Conservation (phyloP, 1,284 basidiomycete species). For the Boletus hoseneyae region DNA sequence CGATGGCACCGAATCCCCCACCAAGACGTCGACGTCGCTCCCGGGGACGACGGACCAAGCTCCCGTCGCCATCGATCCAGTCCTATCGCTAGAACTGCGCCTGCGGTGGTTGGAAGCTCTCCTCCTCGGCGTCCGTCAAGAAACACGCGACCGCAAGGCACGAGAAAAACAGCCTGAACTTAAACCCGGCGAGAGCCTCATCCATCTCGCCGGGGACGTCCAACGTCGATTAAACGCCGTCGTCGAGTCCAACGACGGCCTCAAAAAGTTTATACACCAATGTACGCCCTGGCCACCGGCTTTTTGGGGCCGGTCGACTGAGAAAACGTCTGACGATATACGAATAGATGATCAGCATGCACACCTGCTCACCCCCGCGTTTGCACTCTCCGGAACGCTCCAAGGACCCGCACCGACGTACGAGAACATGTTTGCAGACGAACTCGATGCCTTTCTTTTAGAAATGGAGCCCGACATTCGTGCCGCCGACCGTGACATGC, state of each 20-base stretch:
- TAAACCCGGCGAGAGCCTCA: conserved; percentile 51
- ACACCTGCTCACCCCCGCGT: conserved; percentile 66
- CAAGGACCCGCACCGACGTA: conserved; percentile 49
- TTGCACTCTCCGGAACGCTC: conserved; percentile 61
- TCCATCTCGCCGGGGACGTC: conserved; percentile 55
- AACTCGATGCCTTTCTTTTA: conserved; percentile 63
- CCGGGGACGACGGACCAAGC: not conserved
- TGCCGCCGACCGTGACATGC: conserved; percentile 72
- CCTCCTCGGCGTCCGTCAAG: conserved; percentile 59
- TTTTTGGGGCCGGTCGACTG: not conserved
- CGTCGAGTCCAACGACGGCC: conserved; percentile 63
- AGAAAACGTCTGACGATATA: not conserved
- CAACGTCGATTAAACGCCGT: conserved; percentile 53
- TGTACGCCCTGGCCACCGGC: conserved; percentile 43
- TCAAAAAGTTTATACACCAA: conserved; percentile 68
- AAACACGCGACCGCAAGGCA: conserved; percentile 31
- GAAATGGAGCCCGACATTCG: conserved; percentile 82
- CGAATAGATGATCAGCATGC: conserved; percentile 67
- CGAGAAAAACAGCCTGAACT: conserved; percentile 32
- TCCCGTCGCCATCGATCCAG: conserved; percentile 50
- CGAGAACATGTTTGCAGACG: conserved; percentile 59
- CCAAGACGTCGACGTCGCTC: conserved; percentile 12
- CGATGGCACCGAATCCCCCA: conserved; percentile 27
- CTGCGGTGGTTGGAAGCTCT: conserved; percentile 75
- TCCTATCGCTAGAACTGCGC: conserved; percentile 65